phyloP scores from a whole-genome alignment of 2,329 filamentous ascomycete genomes.

The Ophiostoma pallidulum region DNA sequence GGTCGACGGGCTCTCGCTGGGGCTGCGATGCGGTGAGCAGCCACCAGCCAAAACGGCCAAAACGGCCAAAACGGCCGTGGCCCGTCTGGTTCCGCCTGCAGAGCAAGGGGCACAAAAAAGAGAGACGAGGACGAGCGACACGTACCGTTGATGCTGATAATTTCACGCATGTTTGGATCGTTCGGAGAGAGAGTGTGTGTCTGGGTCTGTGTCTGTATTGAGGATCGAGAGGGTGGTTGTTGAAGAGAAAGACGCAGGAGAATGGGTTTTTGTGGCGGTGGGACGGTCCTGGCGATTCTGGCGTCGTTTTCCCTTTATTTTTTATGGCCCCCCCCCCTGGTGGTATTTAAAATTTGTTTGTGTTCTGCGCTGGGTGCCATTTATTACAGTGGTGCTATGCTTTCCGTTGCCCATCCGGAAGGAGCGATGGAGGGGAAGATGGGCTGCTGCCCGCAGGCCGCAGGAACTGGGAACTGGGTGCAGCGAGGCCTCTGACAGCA shows the following conservation, averaged over 20 bases:
- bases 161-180: slow-evolving; percentile 85
- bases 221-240: neutral
- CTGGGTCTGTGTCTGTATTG: neutral
- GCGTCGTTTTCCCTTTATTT: slow-evolving; percentile 9
- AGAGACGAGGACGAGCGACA: slow-evolving; percentile 12
- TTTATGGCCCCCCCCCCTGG: slow-evolving; percentile 11
- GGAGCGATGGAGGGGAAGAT: slow-evolving; percentile 9
- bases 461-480: neutral
- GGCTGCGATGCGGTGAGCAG: slow-evolving; percentile 17
- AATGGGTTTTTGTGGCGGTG: slow-evolving; percentile 8
- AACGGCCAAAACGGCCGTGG: neutral
- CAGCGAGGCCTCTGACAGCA: neutral
- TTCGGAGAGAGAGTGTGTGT: neutral
- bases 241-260: slow-evolving; percentile 6
- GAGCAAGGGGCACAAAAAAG: slow-evolving; percentile 21
- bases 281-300: slow-evolving; percentile 8
- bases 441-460: neutral
- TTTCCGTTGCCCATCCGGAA: too few relatives aligned
- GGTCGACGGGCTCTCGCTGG: neutral
- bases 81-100: neutral
- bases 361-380: slow-evolving; percentile 5
- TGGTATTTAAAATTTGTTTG: slow-evolving; percentile 14
- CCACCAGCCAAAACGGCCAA: neutral
- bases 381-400: too few relatives aligned
- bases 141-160: slow-evolving; percentile 96